These are phyloP conservation scores for Bretziella fagacearum DNA, from an alignment of 2,329 filamentous ascomycete genomes.

Conservation along the genomic window DNA sequence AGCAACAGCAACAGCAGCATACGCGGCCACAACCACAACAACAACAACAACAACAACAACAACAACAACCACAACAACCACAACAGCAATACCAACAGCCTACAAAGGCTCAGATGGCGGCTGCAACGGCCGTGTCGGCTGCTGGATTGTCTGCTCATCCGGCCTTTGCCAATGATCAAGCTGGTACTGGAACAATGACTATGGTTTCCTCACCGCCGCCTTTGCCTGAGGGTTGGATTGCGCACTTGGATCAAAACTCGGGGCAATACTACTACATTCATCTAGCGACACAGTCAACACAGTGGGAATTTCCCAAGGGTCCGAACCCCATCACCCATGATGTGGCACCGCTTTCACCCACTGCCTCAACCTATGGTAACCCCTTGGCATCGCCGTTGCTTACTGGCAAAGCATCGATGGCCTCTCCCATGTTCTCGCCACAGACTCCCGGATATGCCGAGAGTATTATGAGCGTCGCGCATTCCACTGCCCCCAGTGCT, in stretches of 20 bases:
- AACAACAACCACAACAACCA: constrained; percentile 2
- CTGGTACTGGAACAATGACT: constrained; percentile 9
- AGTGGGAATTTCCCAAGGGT: constrained; percentile 97
- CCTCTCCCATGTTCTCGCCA: constrained; percentile 68
- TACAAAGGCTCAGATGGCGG: constrained; percentile 23
- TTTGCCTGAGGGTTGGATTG: constrained; percentile 94
- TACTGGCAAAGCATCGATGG: constrained; percentile 34
- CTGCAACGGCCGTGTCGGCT: constrained; percentile 28
- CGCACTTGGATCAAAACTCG: constrained; percentile 85
- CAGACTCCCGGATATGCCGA: constrained; percentile 72
- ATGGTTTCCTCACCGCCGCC: constrained; percentile 67
- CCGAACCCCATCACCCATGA: constrained; percentile 79
- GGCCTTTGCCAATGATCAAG: constrained; percentile 67
- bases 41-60: constrained; percentile 10
- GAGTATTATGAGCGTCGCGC: constrained; percentile 68
- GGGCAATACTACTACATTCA: constrained; percentile 99
- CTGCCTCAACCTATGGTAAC: constrained; percentile 59
- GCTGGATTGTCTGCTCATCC: constrained; percentile 55
- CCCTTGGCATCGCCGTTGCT: constrained; percentile 53
- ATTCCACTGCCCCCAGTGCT: constrained; percentile 54
- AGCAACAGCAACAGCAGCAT: constrained; percentile 8
- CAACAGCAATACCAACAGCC: constrained; percentile 5
- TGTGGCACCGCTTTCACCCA: constrained; percentile 65
- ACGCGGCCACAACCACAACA: neutral
- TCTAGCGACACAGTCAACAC: constrained; percentile 81